These are phyloP conservation scores for Earliella scabrosa DNA, from an alignment of 1,284 basidiomycete genomes.

Conservation along the genomic window DNA sequence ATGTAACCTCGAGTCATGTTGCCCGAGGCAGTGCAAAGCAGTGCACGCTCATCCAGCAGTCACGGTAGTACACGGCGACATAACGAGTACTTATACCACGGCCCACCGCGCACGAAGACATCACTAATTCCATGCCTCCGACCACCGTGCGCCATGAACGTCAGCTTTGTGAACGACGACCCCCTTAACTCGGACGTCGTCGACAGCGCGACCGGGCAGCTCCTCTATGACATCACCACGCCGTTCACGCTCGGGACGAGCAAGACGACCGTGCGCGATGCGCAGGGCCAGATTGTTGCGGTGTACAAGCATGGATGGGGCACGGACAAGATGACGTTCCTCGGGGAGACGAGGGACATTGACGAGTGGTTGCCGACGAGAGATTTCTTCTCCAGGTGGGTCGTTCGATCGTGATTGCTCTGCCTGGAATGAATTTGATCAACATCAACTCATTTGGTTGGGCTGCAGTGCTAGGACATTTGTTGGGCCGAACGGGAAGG, in stretches of 20 bases:
- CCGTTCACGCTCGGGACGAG: background rate
- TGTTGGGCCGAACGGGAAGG: slow-evolving; percentile 7
- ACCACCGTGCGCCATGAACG: background rate
- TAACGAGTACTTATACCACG: background rate
- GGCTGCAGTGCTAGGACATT: background rate
- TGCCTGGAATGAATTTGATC: no score
- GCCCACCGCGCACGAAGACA: background rate
- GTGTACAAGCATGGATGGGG: slow-evolving; percentile 6
- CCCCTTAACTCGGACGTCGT: background rate
- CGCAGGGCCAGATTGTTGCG: background rate
- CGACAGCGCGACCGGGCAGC: background rate
- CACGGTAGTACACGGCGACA: no score
- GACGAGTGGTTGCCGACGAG: slow-evolving; percentile 7
- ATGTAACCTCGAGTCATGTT: no score
- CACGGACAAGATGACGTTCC: slow-evolving; percentile 4
- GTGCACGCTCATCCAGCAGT: no score
- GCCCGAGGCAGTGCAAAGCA: no score
- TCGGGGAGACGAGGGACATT: background rate
- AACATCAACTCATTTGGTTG: no score
- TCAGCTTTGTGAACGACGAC: background rate
- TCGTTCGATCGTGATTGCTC: no score
- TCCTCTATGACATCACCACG: slow-evolving; percentile 7
- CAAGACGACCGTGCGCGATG: slow-evolving; percentile 10
- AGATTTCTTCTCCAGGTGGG: slow-evolving; percentile 1
- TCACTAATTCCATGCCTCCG: background rate